These are phyloP conservation scores for Trichophyton verrucosum DNA, from an alignment of 2,329 filamentous ascomycete species.

Conservation along the genomic window DNA sequence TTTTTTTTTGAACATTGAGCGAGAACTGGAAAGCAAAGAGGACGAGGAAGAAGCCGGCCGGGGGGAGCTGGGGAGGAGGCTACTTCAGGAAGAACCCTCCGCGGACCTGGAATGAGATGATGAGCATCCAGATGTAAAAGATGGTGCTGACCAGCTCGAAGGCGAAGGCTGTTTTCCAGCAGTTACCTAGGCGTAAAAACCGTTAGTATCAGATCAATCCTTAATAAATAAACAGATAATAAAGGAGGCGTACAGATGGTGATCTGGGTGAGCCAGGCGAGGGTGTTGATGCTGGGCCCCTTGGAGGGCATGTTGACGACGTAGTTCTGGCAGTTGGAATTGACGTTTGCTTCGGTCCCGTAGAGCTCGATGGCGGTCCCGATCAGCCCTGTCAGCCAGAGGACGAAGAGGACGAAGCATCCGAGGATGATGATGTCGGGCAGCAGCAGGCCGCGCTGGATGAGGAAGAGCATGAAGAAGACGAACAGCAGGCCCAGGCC, in stretches of 20 bases:
- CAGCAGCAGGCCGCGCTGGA: conserved; percentile 44
- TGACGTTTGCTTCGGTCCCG: conserved; percentile 43
- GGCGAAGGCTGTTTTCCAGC: conserved; percentile 51
- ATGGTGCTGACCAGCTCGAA: conserved; percentile 52
- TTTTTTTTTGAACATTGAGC: no score
- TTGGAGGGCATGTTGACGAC: conserved; percentile 36
- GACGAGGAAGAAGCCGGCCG: not conserved
- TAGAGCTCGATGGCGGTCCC: conserved; percentile 52
- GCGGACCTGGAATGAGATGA: conserved; percentile 49
- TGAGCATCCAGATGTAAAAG: conserved; percentile 55
- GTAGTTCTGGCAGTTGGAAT: conserved; percentile 47
- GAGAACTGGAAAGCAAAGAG: not conserved
- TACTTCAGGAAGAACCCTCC: conserved; percentile 4
- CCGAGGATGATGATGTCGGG: conserved; percentile 48
- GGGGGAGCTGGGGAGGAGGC: not conserved
- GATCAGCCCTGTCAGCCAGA: conserved; percentile 51
- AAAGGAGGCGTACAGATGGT: conserved; percentile 42
- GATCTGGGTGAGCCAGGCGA: conserved; percentile 51
- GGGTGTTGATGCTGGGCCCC: conserved; percentile 42
- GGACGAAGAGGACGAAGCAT: conserved; percentile 49
- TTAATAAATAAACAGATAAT: not conserved
- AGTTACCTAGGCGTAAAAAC: conserved; percentile 34
- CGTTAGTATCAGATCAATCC: conserved; percentile 12
- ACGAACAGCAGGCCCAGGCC: conserved; percentile 47
- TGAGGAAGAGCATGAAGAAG: conserved; percentile 45